These are phyloP conservation scores for Linnemannia exigua DNA, from an alignment of 192 early-diverging fungal species.

Conservation along the genomic window DNA sequence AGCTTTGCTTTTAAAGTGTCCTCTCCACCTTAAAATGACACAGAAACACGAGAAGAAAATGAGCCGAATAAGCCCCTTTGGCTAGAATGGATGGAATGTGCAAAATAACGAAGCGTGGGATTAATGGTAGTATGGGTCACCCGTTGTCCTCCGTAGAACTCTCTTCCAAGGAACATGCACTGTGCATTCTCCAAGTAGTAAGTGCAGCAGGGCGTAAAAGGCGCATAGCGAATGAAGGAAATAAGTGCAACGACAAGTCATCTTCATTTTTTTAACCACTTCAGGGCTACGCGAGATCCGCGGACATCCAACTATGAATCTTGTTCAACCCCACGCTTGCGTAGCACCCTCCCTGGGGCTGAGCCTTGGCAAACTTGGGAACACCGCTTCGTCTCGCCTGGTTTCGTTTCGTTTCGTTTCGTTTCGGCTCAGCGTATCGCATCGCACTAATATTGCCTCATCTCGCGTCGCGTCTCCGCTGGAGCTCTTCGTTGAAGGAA, in stretches of 20 bases:
- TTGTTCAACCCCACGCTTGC: background rate
- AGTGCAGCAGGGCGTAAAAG: too few relatives aligned
- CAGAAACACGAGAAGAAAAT: too few relatives aligned
- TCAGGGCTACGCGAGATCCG: background rate
- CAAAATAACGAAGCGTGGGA: background rate
- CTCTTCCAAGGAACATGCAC: too few relatives aligned
- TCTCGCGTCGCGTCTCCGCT: background rate
- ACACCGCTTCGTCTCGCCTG: background rate
- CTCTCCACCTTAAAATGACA: background rate
- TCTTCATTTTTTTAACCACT: too few relatives aligned
- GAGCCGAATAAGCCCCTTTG: background rate
- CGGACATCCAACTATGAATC: background rate
- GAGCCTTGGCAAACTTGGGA: background rate
- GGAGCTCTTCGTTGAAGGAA: background rate
- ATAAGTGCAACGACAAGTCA: too few relatives aligned
- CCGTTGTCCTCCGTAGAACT: background rate
- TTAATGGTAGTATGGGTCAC: background rate
- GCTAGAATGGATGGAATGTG: too few relatives aligned
- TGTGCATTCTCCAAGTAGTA: too few relatives aligned
- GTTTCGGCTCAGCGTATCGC: too few relatives aligned
- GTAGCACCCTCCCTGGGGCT: background rate
- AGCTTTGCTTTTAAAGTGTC: constrained; percentile 1
- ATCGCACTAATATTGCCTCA: background rate
- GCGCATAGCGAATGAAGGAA: too few relatives aligned
- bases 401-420: background rate